Evolutionary conservation across 2,329 filamentous ascomycete species (phyloP).

Genomic region (Leptographium lundbergii): DNA sequence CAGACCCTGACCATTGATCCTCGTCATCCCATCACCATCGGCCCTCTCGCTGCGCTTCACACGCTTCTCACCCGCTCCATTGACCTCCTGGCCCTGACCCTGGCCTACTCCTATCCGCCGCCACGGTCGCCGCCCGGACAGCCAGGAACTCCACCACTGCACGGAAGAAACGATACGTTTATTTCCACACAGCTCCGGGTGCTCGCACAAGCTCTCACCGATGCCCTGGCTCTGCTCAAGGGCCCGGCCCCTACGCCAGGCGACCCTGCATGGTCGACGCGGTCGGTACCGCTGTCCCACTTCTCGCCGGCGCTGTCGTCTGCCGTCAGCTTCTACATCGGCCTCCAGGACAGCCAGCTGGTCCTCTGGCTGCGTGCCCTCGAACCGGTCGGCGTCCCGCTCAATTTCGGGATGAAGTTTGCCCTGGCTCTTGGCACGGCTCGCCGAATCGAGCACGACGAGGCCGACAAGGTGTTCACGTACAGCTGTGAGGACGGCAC

Average conservation of each 20-base stretch:
- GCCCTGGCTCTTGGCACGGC: constrained; percentile 56
- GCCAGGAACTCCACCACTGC: neutral
- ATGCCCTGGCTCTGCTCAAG: constrained; percentile 40
- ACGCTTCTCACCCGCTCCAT: constrained; percentile 72
- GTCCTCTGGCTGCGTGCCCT: constrained; percentile 59
- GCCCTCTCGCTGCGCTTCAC: constrained; percentile 58
- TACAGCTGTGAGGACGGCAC: constrained; percentile 30
- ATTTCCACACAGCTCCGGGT: constrained; percentile 43
- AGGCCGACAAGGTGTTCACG: constrained; percentile 63
- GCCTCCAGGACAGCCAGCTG: constrained; percentile 56
- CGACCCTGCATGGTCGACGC: constrained; percentile 30
- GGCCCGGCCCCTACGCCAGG: constrained; percentile 31
- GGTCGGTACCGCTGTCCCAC: constrained; percentile 29
- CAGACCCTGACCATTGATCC: constrained; percentile 36
- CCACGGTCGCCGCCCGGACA: neutral
- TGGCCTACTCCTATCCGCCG: constrained; percentile 37
- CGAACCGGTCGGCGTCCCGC: constrained; percentile 50
- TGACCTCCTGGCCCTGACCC: constrained; percentile 67
- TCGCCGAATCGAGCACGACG: constrained; percentile 59
- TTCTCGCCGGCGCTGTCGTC: constrained; percentile 39
- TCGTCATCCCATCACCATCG: constrained; percentile 43
- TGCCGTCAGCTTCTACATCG: constrained; percentile 62
- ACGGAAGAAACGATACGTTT: constrained; percentile 19
- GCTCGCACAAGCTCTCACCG: constrained; percentile 39
- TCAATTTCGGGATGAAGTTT: constrained; percentile 52